Conservation (phyloP, 345 rosid species). For the Euphorbia tirucalli region DNA sequence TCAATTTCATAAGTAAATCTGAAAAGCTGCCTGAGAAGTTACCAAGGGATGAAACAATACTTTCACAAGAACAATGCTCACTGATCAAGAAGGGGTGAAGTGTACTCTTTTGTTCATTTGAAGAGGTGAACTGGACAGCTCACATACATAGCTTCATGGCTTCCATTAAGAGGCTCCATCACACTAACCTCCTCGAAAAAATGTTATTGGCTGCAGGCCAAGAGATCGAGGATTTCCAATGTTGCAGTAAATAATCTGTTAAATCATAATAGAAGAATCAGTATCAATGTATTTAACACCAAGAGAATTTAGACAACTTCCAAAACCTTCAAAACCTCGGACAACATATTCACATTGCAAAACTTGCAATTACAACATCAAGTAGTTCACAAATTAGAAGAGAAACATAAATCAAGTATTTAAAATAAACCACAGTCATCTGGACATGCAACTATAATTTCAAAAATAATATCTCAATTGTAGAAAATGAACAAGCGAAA, state of each 20-base stretch:
- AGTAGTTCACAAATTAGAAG: neutral
- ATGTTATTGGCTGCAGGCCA: constrained; percentile 87
- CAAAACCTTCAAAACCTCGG: too few species aligned
- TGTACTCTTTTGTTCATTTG: neutral
- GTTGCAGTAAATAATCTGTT: constrained; percentile 85
- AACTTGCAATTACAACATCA: constrained; percentile 43
- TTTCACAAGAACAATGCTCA: neutral
- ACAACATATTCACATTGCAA: constrained; percentile 90
- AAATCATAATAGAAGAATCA: neutral
- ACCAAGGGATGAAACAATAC: neutral
- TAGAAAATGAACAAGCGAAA: too few species aligned
- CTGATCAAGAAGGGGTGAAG: neutral
- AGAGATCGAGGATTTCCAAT: constrained; percentile 97
- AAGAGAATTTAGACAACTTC: too few species aligned
- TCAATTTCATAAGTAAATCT: neutral
- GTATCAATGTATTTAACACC: neutral
- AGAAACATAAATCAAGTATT: too few species aligned
- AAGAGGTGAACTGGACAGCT: constrained; percentile 13
- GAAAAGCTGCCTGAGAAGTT: neutral
- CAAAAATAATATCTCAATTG: too few species aligned
- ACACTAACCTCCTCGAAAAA: constrained; percentile 82
- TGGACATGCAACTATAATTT: too few species aligned
- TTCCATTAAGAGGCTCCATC: constrained; percentile 4
- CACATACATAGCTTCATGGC: neutral
- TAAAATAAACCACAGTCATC: too few species aligned